These are phyloP conservation scores for Citrus cavaleriei DNA, from an alignment of 345 rosid genomes.

Conservation along the genomic window DNA sequence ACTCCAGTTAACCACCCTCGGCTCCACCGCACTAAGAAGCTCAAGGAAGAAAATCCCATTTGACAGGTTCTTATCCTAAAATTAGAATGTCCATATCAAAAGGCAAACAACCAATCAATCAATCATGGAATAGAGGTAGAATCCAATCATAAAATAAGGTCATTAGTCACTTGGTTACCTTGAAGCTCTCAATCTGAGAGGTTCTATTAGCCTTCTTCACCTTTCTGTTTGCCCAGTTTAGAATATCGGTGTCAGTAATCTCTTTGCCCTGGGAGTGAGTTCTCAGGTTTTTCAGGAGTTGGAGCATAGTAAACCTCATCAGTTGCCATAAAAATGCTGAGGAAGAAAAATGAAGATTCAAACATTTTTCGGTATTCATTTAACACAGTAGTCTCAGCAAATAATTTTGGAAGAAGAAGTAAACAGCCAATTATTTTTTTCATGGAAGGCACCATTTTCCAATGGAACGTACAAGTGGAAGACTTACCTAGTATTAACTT, in stretches of 20 bases:
- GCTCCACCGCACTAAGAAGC: slow-evolving; percentile 84
- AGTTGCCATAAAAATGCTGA: slow-evolving; percentile 95
- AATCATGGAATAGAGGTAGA: neutral
- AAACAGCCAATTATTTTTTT: neutral
- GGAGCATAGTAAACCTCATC: slow-evolving; percentile 96
- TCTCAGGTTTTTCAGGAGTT: slow-evolving; percentile 89
- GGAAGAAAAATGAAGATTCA: slow-evolving; percentile 15
- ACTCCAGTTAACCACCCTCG: slow-evolving; percentile 92
- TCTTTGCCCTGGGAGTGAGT: slow-evolving; percentile 89
- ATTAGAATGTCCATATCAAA: slow-evolving; percentile 4
- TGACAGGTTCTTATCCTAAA: slow-evolving; percentile 76
- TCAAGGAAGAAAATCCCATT: slow-evolving; percentile 86
- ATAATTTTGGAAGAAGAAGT: neutral
- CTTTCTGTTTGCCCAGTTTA: slow-evolving; percentile 84
- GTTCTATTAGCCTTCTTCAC: slow-evolving; percentile 72
- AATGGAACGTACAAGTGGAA: neutral
- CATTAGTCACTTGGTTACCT: slow-evolving; percentile 42
- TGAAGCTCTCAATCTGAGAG: slow-evolving; percentile 85
- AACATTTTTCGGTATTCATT: neutral
- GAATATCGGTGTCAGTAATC: slow-evolving; percentile 83
- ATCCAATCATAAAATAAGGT: neutral
- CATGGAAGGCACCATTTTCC: no score
- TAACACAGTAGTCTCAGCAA: neutral
- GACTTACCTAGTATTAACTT: slow-evolving; percentile 68
- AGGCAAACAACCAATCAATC: slow-evolving; percentile 7